Evolutionary conservation across 352 stramenopile genomes (phyloP).

Genomic region (Phytophthora fragariae): DNA sequence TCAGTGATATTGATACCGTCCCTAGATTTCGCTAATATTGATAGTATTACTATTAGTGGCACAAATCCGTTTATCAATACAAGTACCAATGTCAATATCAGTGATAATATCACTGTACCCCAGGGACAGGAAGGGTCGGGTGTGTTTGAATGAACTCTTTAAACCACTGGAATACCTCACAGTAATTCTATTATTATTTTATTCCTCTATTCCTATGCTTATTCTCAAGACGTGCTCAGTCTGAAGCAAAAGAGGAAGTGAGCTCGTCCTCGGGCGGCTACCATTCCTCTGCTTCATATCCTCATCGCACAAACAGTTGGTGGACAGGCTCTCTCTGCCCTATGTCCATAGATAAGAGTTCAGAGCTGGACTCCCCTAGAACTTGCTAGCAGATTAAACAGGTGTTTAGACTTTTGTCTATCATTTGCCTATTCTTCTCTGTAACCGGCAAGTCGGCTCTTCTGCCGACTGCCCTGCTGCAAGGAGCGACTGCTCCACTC

Average conservation of each 20-base stretch:
- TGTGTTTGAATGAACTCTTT: not conserved
- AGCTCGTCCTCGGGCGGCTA: not conserved
- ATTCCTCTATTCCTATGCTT: slow-evolving; percentile 2
- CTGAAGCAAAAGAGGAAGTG: slow-evolving; percentile 14
- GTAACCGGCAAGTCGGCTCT: not conserved
- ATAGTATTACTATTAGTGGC: too few relatives aligned
- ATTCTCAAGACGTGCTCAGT: slow-evolving; percentile 6
- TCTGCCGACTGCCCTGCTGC: not conserved
- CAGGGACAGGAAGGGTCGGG: too few relatives aligned
- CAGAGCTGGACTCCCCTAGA: not conserved
- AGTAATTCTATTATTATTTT: not conserved
- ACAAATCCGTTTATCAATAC: too few relatives aligned
- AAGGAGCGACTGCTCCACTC: not conserved
- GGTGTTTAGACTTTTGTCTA: not conserved
- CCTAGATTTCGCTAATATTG: too few relatives aligned
- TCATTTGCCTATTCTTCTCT: not conserved
- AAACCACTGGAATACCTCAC: not conserved
- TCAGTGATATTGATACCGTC: too few relatives aligned
- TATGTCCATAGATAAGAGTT: not conserved
- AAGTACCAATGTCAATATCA: too few relatives aligned
- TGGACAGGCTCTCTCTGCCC: not conserved
- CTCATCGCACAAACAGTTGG: slow-evolving; percentile 5
- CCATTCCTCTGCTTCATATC: not conserved
- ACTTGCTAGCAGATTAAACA: not conserved
- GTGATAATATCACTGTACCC: too few relatives aligned